Conservation (phyloP, 2,329 filamentous ascomycete genomes). For the Amylocarpus encephaloides region DNA sequence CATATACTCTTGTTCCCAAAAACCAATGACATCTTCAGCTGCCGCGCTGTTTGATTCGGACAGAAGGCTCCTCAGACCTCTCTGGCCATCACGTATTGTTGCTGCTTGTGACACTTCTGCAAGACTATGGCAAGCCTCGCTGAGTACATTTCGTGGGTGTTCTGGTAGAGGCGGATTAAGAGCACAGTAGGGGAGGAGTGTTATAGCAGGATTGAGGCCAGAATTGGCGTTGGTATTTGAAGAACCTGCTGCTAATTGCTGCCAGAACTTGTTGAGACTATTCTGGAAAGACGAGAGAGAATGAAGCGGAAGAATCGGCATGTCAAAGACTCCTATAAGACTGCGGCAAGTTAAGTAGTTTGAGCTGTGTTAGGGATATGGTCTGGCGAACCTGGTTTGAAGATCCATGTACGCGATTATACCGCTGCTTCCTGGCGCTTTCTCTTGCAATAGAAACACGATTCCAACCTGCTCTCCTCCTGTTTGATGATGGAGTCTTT, state of each 20-base stretch:
- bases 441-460: conserved; percentile 29
- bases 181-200: conserved; percentile 28
- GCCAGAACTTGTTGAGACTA: conserved; percentile 25
- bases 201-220: conserved; percentile 11
- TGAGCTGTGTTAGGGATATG: neutral
- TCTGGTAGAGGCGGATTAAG: conserved; percentile 25
- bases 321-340: conserved; percentile 24
- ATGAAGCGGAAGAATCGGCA: conserved; percentile 27
- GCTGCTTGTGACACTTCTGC: conserved; percentile 23
- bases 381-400: conserved; percentile 24
- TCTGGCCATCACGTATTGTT: conserved; percentile 21
- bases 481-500: conserved; percentile 28
- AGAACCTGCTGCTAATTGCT: conserved; percentile 17
- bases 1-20: conserved; percentile 29
- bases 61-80: conserved; percentile 22
- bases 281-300: conserved; percentile 18
- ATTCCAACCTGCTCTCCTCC: conserved; percentile 29
- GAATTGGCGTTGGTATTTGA: neutral
- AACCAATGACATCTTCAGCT: conserved; percentile 25
- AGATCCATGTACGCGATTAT: conserved; percentile 25
- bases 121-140: conserved; percentile 27
- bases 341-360: conserved; percentile 16
- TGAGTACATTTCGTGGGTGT: conserved; percentile 29
- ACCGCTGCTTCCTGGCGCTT: conserved; percentile 15
- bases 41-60: conserved; percentile 12